Evolutionary conservation across 495 filamentous ascomycete species (phyloP), one percentile per base, ranked within the genome.

Genomic region (Pyrenula aspistea): DNA sequence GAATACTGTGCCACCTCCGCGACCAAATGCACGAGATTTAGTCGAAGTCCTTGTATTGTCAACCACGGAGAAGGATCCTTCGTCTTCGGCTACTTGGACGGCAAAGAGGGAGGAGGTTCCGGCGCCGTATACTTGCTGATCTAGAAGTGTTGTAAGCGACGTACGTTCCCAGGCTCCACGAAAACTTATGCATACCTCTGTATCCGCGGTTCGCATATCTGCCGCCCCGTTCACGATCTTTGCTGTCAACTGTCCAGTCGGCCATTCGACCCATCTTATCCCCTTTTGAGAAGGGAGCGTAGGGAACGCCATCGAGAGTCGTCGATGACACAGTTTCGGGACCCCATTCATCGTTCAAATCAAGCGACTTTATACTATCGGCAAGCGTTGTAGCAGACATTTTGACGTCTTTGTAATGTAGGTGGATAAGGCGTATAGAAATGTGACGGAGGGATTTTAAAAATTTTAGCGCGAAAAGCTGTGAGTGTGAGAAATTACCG

Each of bases 251-350:
- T 10, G 91, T 95, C 94, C 94, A 98, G 73, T 98, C 93, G 20
- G 93, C 93, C 93, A 98, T 98, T 61, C 93, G 90, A 55, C 94
- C 93, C 24, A 98, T 76, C 78, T 97, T 98, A 77, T 98, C 93
- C 62, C 89, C 89, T 77, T 98, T 98, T 58, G 91, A 96, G 75
- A 91, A 98, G 51, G 94, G 92, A 53, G 92, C 92, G 62, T 96
- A 98, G 2, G 93, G 93, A 25, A 97, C 91, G 66, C 94, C 93
- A 64, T 91, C 83, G 57, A 98, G 77, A 55, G 86, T 92, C 55
- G 89, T 93, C 63, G 95, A 89, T 59, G 72, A 79, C 23, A 89
- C 82, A 54, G 83, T 79, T 55, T 87, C 72, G 56, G 93, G 93
- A 31, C 93, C 93, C 93, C 93, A 98, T 62, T 76, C 71, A 63